These are phyloP conservation scores for Nitzschia sp. DNA, from an alignment of 108 stramenopile species.

Conservation along the genomic window DNA sequence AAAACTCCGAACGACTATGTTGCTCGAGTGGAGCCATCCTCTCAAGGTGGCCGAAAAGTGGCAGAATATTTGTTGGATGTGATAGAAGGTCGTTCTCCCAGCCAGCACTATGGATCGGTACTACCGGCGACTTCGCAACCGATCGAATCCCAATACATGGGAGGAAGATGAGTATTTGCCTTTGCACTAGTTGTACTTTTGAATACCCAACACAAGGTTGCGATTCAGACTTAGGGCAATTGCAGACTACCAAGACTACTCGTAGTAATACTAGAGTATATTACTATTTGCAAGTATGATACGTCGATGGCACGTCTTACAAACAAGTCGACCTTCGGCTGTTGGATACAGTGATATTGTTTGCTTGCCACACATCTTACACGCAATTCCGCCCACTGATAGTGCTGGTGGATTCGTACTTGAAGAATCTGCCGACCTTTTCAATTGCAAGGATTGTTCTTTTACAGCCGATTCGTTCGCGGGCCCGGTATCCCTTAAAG, in stretches of 20 bases:
- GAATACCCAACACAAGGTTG: no score
- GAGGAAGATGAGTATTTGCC: no score
- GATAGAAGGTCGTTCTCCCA: slow-evolving; percentile 24
- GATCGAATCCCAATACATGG: slow-evolving; percentile 19
- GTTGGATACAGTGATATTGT: slow-evolving; percentile 22
- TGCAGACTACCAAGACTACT: no score
- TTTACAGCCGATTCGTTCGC: slow-evolving; percentile 1
- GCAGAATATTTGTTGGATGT: slow-evolving; percentile 74
- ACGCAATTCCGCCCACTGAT: slow-evolving; percentile 13
- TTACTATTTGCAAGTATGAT: no score
- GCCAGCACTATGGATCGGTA: neutral
- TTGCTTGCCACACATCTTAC: slow-evolving; percentile 14
- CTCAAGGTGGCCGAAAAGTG: slow-evolving; percentile 83
- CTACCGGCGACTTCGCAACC: no score
- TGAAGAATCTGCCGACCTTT: no score
- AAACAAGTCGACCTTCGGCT: slow-evolving; percentile 13
- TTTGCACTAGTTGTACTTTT: no score
- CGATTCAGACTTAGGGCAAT: no score
- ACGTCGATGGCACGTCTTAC: slow-evolving; percentile 21
- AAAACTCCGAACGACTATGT: slow-evolving; percentile 78
- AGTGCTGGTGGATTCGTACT: no score
- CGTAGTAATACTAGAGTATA: no score
- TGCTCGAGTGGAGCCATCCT: slow-evolving; percentile 87
- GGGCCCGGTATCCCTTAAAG: neutral
- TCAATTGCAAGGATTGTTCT: no score